Evolutionary conservation across 1,284 basidiomycete species (phyloP), one percentile per base, ranked within the genome.

Genomic region (Marasmius sp.): DNA sequence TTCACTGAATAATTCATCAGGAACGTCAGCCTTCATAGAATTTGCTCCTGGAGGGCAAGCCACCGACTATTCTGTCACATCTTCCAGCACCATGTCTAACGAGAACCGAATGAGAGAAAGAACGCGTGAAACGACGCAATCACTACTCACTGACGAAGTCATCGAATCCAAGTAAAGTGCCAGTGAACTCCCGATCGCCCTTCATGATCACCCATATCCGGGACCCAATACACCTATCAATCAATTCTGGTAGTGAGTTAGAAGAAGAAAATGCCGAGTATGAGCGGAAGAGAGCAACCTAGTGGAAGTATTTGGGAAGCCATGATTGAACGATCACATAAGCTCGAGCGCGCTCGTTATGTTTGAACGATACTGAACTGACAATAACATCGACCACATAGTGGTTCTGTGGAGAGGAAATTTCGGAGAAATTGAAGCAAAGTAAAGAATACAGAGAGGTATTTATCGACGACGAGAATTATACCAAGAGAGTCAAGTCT

Each of bases 141-240:
- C n/a, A 49, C 33, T 54, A 98, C 97, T 87, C 76, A 98, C 97
- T 99, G 75, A 99, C 97, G 75, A 97, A 99, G 78, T 99, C 97
- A 75, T 99, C 97, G 71, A 99, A 99, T 2, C 97, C 97, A 49
- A 97, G 85, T 54, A 99, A 80, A 3, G 89, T 98, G n/a, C 97
- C 97, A 16, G 92, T 93, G 77, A 97, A 97, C 79, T 98, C 95
- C 59, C 94, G 89, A 66, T 98, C 94, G 66, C 86, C 91, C 81
- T 97, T 97, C 93, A 96, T 97, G 74, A 98, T 87, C 68, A 98
- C 95, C 93, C 94, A 96, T 72, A 98, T 95, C 59, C 88, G 85
- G 41, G 93, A 95, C 61, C 95, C 95, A 72, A 97, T 97, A 72
- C 95, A 97, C 73, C 91, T 85, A 76, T 98, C 95, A 70, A 98